Conservation (phyloP, 2,329 filamentous ascomycete genomes). For the Coniochaeta sp. region DNA sequence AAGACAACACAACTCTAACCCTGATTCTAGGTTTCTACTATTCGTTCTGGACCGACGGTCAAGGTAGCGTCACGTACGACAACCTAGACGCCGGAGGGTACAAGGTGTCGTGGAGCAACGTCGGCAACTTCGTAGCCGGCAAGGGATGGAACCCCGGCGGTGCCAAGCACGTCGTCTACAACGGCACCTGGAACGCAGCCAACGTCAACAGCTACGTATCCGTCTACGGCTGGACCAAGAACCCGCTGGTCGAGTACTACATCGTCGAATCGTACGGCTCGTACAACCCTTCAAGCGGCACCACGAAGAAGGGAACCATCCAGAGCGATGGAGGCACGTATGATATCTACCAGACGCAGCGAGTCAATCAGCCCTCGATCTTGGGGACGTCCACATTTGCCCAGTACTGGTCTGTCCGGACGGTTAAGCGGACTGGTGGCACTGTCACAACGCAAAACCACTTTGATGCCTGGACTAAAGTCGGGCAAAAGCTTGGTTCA, state of each 20-base stretch:
- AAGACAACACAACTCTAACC: neutral
- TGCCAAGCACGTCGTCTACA: conserved; percentile 24
- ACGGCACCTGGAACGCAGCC: conserved; percentile 23
- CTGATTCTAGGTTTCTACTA: conserved; percentile 18
- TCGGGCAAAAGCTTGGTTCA: conserved; percentile 37
- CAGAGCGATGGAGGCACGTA: conserved; percentile 44
- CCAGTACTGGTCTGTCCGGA: conserved; percentile 42
- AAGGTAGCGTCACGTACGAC: conserved; percentile 28
- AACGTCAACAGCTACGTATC: conserved; percentile 37
- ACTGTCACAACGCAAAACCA: conserved; percentile 43
- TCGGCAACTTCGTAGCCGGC: conserved; percentile 47
- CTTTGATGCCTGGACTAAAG: conserved; percentile 42
- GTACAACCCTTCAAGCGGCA: conserved; percentile 38
- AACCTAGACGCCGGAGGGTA: conserved; percentile 36
- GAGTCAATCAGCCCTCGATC: conserved; percentile 41
- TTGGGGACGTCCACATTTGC: conserved; percentile 42
- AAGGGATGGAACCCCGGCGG: conserved; percentile 50
- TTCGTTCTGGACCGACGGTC: conserved; percentile 29
- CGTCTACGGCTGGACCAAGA: conserved; percentile 48
- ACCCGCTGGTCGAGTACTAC: conserved; percentile 49
- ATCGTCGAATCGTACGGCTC: conserved; percentile 43
- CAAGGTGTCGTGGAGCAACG: conserved; percentile 34
- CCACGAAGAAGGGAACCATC: conserved; percentile 38
- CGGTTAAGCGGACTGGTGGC: conserved; percentile 39
- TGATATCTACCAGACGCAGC: conserved; percentile 39